Evolutionary conservation across 805 yeast genomes (phyloP).

Genomic region (Ogataea populi-albae): DNA sequence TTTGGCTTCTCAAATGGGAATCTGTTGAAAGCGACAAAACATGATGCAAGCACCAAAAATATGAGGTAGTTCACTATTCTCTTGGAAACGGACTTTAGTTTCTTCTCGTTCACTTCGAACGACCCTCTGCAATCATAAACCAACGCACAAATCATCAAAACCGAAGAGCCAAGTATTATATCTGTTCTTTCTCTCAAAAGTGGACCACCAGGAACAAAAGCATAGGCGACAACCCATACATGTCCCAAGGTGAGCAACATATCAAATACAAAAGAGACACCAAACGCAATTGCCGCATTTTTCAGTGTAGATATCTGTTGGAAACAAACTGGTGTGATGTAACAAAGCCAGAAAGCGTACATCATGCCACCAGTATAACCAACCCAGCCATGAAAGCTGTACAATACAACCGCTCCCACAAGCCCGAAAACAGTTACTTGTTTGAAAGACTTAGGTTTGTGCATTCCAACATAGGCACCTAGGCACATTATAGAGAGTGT

Average conservation of each 20-base stretch:
- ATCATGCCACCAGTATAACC: conserved; percentile 74
- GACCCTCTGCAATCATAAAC: conserved; percentile 37
- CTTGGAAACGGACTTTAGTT: conserved; percentile 9
- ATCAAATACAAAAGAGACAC: conserved; percentile 46
- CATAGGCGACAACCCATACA: conserved; percentile 97
- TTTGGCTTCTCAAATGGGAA: conserved; percentile 58
- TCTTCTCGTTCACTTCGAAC: conserved; percentile 7
- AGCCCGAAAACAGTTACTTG: conserved; percentile 37
- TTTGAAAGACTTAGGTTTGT: conserved; percentile 30
- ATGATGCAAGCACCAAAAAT: conserved; percentile 43
- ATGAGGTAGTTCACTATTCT: conserved; percentile 26
- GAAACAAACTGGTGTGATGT: conserved; percentile 59
- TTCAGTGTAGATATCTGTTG: conserved; percentile 38
- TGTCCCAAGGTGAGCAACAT: conserved; percentile 68
- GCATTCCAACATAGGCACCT: conserved; percentile 51
- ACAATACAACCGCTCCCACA: conserved; percentile 50
- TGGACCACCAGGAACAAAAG: conserved; percentile 95
- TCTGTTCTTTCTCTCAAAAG: conserved; percentile 86
- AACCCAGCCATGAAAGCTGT: conserved; percentile 57
- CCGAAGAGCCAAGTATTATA: conserved; percentile 58
- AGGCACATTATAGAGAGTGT: conserved; percentile 56
- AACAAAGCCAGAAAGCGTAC: conserved; percentile 57
- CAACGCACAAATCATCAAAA: conserved; percentile 49
- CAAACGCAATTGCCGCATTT: conserved; percentile 53
- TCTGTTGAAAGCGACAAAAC: conserved; percentile 53